These are phyloP conservation scores for Apophysomyces sp. DNA, from an alignment of 371 early-diverging fungal genomes.

Conservation along the genomic window DNA sequence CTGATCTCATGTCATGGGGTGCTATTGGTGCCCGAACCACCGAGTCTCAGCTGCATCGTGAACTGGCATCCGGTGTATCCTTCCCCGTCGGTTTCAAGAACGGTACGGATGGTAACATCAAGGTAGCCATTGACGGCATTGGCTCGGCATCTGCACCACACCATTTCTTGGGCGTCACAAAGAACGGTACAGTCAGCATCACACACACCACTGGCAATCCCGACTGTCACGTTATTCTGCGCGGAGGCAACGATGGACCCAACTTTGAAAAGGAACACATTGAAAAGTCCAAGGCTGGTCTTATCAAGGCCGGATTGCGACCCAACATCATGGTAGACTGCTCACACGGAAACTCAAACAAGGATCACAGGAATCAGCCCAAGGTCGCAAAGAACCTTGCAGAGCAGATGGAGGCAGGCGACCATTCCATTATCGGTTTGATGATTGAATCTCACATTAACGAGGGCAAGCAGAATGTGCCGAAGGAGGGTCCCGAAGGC, in stretches of 20 bases:
- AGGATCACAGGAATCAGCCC: conserved; percentile 71
- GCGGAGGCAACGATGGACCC: conserved; percentile 84
- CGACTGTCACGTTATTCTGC: conserved; percentile 49
- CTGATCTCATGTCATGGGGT: conserved; percentile 92
- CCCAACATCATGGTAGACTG: conserved; percentile 80
- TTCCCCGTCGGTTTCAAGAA: conserved; percentile 97
- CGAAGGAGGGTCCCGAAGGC: conserved; percentile 59
- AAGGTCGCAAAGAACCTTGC: conserved; percentile 52
- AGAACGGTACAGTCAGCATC: conserved; percentile 90
- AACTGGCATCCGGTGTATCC: conserved; percentile 90
- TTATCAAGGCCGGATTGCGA: conserved; percentile 59
- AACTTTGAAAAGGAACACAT: conserved; percentile 77
- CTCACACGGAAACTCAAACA: conserved; percentile 80
- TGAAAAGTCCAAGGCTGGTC: conserved; percentile 45
- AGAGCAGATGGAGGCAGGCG: conserved; percentile 63
- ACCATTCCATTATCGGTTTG: conserved; percentile 74
- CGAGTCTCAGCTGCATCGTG: conserved; percentile 91
- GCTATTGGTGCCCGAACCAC: conserved; percentile 96
- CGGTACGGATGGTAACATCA: conserved; percentile 87
- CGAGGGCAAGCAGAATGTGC: conserved; percentile 81
- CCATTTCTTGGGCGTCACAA: conserved; percentile 92
- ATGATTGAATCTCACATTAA: conserved; percentile 92
- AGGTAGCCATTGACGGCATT: conserved; percentile 91
- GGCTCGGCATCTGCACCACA: conserved; percentile 83
- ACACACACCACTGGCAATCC: conserved; percentile 86